These are phyloP conservation scores for Suillus subluteus DNA, from an alignment of 768 basidiomycete genomes.

Conservation along the genomic window DNA sequence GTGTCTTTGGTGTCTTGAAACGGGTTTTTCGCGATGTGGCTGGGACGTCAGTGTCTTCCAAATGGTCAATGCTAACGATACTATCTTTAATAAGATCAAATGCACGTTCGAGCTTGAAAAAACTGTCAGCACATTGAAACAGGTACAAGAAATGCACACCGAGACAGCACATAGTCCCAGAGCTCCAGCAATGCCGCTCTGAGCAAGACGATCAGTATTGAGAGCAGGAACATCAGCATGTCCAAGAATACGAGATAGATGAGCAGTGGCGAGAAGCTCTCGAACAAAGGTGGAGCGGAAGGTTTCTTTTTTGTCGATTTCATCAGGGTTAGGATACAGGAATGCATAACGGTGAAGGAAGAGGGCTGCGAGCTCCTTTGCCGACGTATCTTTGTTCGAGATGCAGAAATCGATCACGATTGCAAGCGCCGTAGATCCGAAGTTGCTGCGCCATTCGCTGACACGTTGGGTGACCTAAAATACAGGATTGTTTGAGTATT, in stretches of 20 bases:
- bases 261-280: conserved; percentile 10
- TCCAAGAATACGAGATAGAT: conserved; percentile 1
- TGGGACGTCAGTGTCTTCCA: neutral
- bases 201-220: conserved; percentile 1
- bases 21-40: neutral
- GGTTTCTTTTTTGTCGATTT: neutral
- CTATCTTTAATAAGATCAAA: conserved; percentile 1
- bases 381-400: neutral
- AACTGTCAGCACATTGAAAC: conserved; percentile 2
- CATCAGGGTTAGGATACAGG: conserved; percentile 9
- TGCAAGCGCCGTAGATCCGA: conserved; percentile 10
- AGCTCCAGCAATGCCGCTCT: conserved; percentile 5
- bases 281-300: conserved; percentile 10
- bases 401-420: conserved; percentile 10
- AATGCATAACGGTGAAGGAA: neutral
- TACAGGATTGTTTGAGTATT: too few species aligned
- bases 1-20: neutral
- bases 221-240: conserved; percentile 8
- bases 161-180: conserved; percentile 11
- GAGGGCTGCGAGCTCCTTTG: neutral
- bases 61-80: neutral
- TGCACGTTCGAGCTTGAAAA: conserved; percentile 14
- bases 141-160: conserved; percentile 1
- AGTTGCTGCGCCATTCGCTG: conserved; percentile 13
- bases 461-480: neutral